Evolutionary conservation across 2,329 filamentous ascomycete genomes (phyloP), one percentile per base, ranked within the genome.

Genomic region (Microthyrium microscopicum): DNA sequence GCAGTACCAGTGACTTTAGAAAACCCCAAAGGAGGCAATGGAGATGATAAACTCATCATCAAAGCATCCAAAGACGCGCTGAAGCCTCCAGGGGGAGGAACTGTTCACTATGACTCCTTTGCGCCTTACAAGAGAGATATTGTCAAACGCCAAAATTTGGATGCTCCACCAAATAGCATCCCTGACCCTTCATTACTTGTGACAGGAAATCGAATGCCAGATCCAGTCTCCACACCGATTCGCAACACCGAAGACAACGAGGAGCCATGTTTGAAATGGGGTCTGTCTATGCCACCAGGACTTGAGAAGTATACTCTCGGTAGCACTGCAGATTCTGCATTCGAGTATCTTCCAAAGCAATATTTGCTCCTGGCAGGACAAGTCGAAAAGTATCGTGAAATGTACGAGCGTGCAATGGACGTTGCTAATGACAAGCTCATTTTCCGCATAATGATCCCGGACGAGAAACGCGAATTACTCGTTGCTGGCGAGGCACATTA

Each of bases 221-320:
- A 30, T 31, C 5, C 20, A 25, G 5, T 13, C 15, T 22, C 17
- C 25, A 8, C 16, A 12, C 9, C 20, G 15, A 32, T 11, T 22
- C 17, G 11, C 21, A 5, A 24, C 16, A 11, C 12, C 16, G 7
- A 44, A 24, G 40, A 37, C 16, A 39, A 27, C 17, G 37, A 38
- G 1, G 49, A 52, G 13, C 31, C 32, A n/a, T 80, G 75, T 47
- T 55, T 64, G 13, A 59, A 66, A 2, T 72, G 79, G 42, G 71
- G 70, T 4, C 60, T 84, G 9, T 61, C 57, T 3, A 55, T 56
- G 1, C 45, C 64, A 1, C 59, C 55, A 36, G 58, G 60, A 3
- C 44, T 46, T 26, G 61, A 73, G 38, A 51, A 54, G 21, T 55
- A 41, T 39, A 49, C 47, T 1, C 39, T 54, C 16, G 51, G 47